Evolutionary conservation across 768 basidiomycete species (phyloP), one percentile per base, ranked within the genome.

Genomic region (Collybia sordida): DNA sequence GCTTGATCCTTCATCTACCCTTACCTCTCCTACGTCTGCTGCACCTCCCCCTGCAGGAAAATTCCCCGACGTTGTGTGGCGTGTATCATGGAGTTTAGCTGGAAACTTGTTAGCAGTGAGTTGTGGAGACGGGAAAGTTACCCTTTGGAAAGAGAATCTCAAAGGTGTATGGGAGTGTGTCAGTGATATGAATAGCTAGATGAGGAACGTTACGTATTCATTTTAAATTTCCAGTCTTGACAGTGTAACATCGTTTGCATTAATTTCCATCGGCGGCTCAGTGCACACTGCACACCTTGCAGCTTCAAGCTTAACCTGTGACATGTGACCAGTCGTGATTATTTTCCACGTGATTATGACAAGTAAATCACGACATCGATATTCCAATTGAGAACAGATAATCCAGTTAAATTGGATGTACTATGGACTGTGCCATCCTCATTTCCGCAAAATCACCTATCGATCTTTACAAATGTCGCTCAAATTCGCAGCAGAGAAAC

Each of bases 61-160:
- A 65, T 98, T 98, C 73, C 91, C 93, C 1, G 96, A 98, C 64
- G 93, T 94, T 4, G 94, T 98, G 21, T 99, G 96, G 97, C 82
- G 95, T n/a, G 93, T 98, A 27, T 93, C 90, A 39, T 99, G 97
- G 97, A 95, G 92, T 56, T 79, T 98, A 21, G 92, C 95, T 1
- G 96, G 96, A 15, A 98, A 98, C 63, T 81, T 99, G 45, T 77
- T 99, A 40, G 95, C 95, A 0, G 97, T 98, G 38, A 93, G 92
- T 66, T 96, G 93, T 67, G 95, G 94, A 8, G 97, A 99, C 63
- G 96, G 97, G 11, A 98, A 97, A 70, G 96, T 99, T 18, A 93
- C 90, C 6, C 73, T 98, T 43, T 99, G 97, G 96, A 99, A 99
- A 70, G 97, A 99, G 73, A 95, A 91, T 65, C 70, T 97, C 61